Percentiles rank a stretch among this genome's conserved stretches.
Evolutionary conservation across 805 yeast genomes (phyloP).

Genomic region (Kazachstania viticola): DNA sequence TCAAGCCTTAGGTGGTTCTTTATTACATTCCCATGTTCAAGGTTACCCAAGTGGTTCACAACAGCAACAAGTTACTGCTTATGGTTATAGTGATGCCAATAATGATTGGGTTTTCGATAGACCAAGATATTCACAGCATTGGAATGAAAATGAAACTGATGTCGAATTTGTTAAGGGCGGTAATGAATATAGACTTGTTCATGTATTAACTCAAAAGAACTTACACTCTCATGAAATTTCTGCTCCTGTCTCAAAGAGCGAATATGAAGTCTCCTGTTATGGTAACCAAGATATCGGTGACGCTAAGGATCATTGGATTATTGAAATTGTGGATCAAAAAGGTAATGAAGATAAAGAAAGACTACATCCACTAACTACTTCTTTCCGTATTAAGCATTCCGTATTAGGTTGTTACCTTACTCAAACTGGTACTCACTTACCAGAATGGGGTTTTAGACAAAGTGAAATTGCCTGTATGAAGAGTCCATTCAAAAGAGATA

Average conservation of each 20-base stretch:
- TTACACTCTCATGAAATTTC: slow-evolving; percentile 76
- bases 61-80: slow-evolving; percentile 92
- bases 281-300: slow-evolving; percentile 67
- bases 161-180: slow-evolving; percentile 42
- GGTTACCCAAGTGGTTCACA: slow-evolving; percentile 84
- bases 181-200: slow-evolving; percentile 58
- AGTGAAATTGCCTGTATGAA: slow-evolving; percentile 64
- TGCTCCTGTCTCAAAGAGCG: slow-evolving; percentile 61
- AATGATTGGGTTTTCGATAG: slow-evolving; percentile 70
- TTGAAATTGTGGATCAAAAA: slow-evolving; percentile 62
- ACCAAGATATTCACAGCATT: slow-evolving; percentile 29
- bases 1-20: slow-evolving; percentile 66
- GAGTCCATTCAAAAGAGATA: slow-evolving; percentile 58
- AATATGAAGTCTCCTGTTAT: slow-evolving; percentile 80
- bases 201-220: slow-evolving; percentile 57
- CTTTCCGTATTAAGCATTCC: slow-evolving; percentile 55
- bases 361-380: slow-evolving; percentile 64
- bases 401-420: slow-evolving; percentile 65
- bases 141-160: slow-evolving; percentile 14
- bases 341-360: slow-evolving; percentile 38
- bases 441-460: slow-evolving; percentile 84
- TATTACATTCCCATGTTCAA: slow-evolving; percentile 82
- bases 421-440: slow-evolving; percentile 55
- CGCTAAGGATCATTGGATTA: slow-evolving; percentile 76
- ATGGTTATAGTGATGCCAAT: slow-evolving; percentile 79